Evolutionary conservation across 1,284 basidiomycete species (phyloP).

Genomic region (Cryptococcus sp.): DNA sequence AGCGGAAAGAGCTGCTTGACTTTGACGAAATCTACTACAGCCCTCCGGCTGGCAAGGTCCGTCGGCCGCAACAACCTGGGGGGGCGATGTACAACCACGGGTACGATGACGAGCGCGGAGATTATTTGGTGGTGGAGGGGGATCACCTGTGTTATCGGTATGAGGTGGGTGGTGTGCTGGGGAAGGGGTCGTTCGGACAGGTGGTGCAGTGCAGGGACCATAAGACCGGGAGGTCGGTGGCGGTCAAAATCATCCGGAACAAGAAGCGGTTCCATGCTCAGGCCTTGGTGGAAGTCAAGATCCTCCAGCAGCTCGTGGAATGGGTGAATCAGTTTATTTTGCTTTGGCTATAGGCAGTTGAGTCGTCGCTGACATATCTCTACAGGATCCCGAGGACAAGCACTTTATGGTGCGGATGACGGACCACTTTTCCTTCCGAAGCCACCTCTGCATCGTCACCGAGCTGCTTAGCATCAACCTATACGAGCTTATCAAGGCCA

Average conservation of each 20-base stretch:
- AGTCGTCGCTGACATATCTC: too few species aligned
- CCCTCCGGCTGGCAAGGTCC: conserved; percentile 24
- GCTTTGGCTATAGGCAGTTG: neutral
- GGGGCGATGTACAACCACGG: conserved; percentile 89
- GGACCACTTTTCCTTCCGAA: conserved; percentile 97
- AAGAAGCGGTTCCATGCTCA: conserved; percentile 99
- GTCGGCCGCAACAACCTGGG: conserved; percentile 46
- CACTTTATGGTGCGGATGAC: conserved; percentile 98
- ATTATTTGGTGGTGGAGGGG: conserved; percentile 83
- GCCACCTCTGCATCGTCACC: conserved; percentile 97
- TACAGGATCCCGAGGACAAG: conserved; percentile 88
- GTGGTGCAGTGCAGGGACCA: conserved; percentile 96
- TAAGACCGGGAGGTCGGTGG: conserved; percentile 91
- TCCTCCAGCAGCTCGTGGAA: conserved; percentile 91
- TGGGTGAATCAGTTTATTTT: conserved; percentile 63
- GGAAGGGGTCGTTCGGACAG: conserved; percentile 98
- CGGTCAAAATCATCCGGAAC: conserved; percentile 98
- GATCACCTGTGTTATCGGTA: conserved; percentile 97
- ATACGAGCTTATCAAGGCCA: conserved; percentile 99
- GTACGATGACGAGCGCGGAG: conserved; percentile 97
- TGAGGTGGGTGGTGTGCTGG: conserved; percentile 85
- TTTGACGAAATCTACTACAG: conserved; percentile 76
- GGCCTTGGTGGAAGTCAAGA: conserved; percentile 97
- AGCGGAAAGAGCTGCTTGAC: conserved; percentile 87
- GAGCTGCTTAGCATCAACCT: conserved; percentile 97